Percentiles rank a stretch among this genome's conserved stretches.
Conservation (phyloP, 2,329 filamentous ascomycete species). For the Diaporthe longicolla region DNA sequence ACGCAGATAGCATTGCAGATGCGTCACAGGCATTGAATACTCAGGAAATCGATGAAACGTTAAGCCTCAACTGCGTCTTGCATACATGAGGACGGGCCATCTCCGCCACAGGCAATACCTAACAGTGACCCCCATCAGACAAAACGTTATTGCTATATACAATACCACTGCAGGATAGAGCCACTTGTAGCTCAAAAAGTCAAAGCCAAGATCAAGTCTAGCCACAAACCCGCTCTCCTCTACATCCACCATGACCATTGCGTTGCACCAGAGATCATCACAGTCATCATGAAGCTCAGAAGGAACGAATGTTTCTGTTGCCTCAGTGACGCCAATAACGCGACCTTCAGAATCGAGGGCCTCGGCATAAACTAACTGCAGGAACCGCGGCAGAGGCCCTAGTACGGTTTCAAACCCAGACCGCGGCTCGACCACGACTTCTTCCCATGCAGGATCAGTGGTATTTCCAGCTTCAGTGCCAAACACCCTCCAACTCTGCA, state of each 20-base stretch:
- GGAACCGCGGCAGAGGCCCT: not conserved
- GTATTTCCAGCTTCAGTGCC: not conserved
- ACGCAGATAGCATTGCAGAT: too few relatives aligned
- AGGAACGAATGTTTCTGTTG: not conserved
- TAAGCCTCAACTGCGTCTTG: too few relatives aligned
- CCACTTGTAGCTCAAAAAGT: not conserved
- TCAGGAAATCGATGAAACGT: too few relatives aligned
- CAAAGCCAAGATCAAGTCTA: too few relatives aligned
- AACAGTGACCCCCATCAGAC: not conserved
- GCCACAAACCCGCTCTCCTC: not conserved
- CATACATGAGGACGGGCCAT: not conserved
- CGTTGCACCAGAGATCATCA: slow-evolving; percentile 17
- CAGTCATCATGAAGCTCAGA: not conserved
- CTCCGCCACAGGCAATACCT: not conserved
- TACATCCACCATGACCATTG: not conserved
- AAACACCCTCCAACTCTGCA: not conserved
- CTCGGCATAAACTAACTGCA: not conserved
- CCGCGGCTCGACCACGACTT: not conserved
- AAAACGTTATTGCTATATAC: not conserved
- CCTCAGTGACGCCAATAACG: not conserved
- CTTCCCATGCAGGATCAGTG: not conserved
- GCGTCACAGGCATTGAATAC: too few relatives aligned
- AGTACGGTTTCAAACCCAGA: slow-evolving; percentile 3
- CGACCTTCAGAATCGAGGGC: not conserved
- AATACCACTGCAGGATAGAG: not conserved